Evolutionary conservation across 2,329 filamentous ascomycete species (phyloP).

Genomic region (Claviceps pusilla): DNA sequence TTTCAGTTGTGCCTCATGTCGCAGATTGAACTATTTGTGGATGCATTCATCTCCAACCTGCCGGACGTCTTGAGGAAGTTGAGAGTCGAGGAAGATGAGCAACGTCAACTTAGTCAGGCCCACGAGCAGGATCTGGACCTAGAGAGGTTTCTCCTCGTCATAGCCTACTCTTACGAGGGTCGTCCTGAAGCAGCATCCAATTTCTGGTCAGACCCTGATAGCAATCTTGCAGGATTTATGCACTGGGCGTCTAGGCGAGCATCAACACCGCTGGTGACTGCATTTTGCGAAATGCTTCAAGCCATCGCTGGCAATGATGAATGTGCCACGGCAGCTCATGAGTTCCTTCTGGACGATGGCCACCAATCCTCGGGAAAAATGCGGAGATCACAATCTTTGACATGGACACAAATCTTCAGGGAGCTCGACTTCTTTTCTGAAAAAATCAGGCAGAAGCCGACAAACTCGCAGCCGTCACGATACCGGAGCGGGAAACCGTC

Average conservation of each 20-base stretch:
- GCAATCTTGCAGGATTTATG: slow-evolving; percentile 85
- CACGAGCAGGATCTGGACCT: slow-evolving; percentile 59
- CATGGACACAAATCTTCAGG: slow-evolving; percentile 83
- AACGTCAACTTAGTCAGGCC: slow-evolving; percentile 51
- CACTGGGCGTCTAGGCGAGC: slow-evolving; percentile 94
- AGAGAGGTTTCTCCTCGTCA: slow-evolving; percentile 81
- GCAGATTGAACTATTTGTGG: slow-evolving; percentile 73
- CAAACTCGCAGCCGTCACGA: slow-evolving; percentile 21
- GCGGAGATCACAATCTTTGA: slow-evolving; percentile 69
- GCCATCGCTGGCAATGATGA: slow-evolving; percentile 71
- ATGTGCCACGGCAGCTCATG: slow-evolving; percentile 72
- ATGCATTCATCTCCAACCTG: slow-evolving; percentile 88
- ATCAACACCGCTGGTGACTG: slow-evolving; percentile 87
- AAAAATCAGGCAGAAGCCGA: slow-evolving; percentile 59
- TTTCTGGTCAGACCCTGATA: slow-evolving; percentile 87
- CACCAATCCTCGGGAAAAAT: slow-evolving; percentile 61
- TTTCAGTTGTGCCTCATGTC: slow-evolving; percentile 63
- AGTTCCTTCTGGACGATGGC: slow-evolving; percentile 78
- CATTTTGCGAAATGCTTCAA: slow-evolving; percentile 92
- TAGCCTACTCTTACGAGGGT: slow-evolving; percentile 80
- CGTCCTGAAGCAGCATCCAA: slow-evolving; percentile 70
- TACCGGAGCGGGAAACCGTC: slow-evolving; percentile 46
- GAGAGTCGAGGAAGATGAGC: slow-evolving; percentile 79
- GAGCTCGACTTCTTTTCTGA: slow-evolving; percentile 75
- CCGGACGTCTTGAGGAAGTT: slow-evolving; percentile 79